Evolutionary conservation across 306 rosid species (phyloP), one percentile per base, ranked within the genome.

Genomic region (Quercus ilex): DNA sequence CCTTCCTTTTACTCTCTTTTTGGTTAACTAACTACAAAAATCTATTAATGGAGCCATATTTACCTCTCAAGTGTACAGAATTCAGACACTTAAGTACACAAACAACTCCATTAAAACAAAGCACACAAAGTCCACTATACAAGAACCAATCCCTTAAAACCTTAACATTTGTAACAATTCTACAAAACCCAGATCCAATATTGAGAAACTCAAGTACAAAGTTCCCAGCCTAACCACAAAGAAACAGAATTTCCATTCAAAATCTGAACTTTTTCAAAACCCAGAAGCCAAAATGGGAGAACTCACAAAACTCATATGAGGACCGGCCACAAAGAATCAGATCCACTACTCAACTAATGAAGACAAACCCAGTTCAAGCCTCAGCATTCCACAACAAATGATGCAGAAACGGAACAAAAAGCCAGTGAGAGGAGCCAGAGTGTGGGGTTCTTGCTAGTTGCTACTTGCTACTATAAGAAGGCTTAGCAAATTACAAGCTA

Each of bases 11-110:
- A 75, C 26, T 71, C 53, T 12, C 0, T 49, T 46, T 49, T 12
- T 12, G 14, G 53, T 79, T 90, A 90, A 86, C 85, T 86, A 89
- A 77, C 67, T 85, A 15, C 80, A 82, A 78, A 82, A 80, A 80
- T 85, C 73, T 19, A 89, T 15, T 53, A 81, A 79, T 76, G 86
- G 86, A 80, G 81, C 76, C 89, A 86, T 86, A 41, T 67, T 43
- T 74, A 65, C 53, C 51, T 58, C 71, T 28, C 67, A 78, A 62
- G 74, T 69, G 31, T 52, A 52, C 68, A 30, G 55, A 15, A 26
- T 21, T 65, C 12, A 14, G 62, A 76, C 62, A 49, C 46, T 8
- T 4, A 60, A 60, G 17, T 49, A 49, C 53, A 17, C 20, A 19
- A 46, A 78, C n/a, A 23, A 75, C 53, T 26, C 6, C 25, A 72